Base-by-base conservation (phyloP, 2,329 filamentous ascomycete species). In the Arthrobotrys musiformis region DNA sequence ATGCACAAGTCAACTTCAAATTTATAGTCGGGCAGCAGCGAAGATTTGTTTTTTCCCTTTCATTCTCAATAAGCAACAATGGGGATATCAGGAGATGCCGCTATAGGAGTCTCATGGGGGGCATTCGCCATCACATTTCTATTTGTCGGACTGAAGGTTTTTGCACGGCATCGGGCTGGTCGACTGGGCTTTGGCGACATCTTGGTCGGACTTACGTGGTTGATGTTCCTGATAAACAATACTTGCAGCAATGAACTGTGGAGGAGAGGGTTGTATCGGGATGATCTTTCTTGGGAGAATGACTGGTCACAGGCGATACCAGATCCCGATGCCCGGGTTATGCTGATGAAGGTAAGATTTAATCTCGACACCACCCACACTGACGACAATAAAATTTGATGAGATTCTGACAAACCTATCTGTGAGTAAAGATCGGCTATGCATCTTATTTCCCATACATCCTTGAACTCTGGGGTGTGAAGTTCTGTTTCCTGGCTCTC, bases 401-500 rank as follows among this genome's bases (percentile, higher is more conserved):
- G 7, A 4, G 40, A 58, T 24, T 8, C 54, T 58, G 19, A 58
- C 19, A 26, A 15, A 7, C 1, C 4, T n/a, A 1, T 28, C 4
- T 24, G 15, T 26, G 24, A 26, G 7, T 40, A 42, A 17, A 76
- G 72, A 70, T 76, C 50, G 26, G 48, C 60, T 77, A 48, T 56
- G 60, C 40, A 4, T 52, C 42, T 13, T 70, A 70, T 35, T 70
- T 67, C 30, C 66, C 66, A 5, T 77, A 70, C 60, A 40, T 77
- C 19, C 44, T 77, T 3, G 48, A 77, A 30, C 60, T 77, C 28
- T 77, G 73, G 73, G 73, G 73, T 22, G 73, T 77, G 17, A 77
- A 77, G 22, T 67, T 77, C 35, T 69, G 66, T 3, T 60, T 77
- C 11, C 46, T 77, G 15, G 73, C 73, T 13, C 50, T 77, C 19